Evolutionary conservation across 108 stramenopile genomes (phyloP).

Genomic region (Cyclotella sp.): DNA sequence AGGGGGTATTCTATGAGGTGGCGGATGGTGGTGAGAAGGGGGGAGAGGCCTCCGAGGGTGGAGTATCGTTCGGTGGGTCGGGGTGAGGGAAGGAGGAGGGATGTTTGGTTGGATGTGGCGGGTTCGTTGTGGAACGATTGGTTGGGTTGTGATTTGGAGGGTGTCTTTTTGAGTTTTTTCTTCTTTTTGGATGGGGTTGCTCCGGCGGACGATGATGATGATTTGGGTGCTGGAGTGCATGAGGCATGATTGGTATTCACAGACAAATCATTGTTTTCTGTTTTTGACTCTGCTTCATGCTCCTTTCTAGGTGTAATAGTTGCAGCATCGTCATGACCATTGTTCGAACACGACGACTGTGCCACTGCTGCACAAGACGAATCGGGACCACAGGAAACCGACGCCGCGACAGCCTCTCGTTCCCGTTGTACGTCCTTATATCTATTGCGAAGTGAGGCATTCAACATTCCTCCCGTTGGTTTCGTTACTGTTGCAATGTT

Average conservation of each 20-base stretch:
- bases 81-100: constrained; percentile 60
- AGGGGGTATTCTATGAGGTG: constrained; percentile 94
- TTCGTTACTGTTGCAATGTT: neutral
- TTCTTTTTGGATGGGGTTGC: constrained; percentile 37
- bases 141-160: constrained; percentile 14
- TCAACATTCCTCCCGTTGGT: constrained; percentile 59
- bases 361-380: constrained; percentile 9
- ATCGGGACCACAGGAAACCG: constrained; percentile 5
- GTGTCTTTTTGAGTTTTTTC: constrained; percentile 32
- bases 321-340: neutral
- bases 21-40: constrained; percentile 74
- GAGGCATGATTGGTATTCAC: neutral
- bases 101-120: constrained; percentile 5
- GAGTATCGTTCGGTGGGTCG: constrained; percentile 84
- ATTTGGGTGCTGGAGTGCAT: constrained; percentile 2
- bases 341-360: neutral
- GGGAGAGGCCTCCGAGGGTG: constrained; percentile 84
- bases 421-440: constrained; percentile 70
- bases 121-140: constrained; percentile 11
- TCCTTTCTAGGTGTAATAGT: neutral
- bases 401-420: constrained; percentile 26
- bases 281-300: too few relatives aligned
- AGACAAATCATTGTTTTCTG: neutral
- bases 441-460: constrained; percentile 67
- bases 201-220: neutral